Evolutionary conservation across 108 stramenopile genomes (phyloP).

Genomic region (Aurantiochytrium sp.): DNA sequence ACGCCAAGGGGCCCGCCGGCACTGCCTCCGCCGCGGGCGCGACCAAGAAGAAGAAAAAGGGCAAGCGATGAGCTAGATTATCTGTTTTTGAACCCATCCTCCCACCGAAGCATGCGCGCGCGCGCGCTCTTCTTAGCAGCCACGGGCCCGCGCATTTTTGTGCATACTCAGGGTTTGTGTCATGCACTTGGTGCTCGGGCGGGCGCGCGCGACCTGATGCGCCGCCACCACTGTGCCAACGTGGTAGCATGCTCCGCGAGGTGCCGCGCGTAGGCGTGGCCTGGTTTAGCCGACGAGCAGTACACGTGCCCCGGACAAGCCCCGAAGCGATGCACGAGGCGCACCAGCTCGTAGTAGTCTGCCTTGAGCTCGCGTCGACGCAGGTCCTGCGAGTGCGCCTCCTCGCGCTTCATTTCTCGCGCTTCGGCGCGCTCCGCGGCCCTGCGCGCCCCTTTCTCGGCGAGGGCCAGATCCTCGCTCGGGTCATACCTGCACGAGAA

Average conservation of each 20-base stretch:
- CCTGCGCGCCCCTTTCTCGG: neutral
- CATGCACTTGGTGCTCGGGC: too few relatives aligned
- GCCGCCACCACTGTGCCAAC: neutral
- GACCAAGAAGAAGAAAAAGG: slow-evolving; percentile 10
- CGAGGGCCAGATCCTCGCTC: neutral
- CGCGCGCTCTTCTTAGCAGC: neutral
- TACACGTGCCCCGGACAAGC: neutral
- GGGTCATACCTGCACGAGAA: neutral
- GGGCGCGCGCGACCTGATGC: too few relatives aligned
- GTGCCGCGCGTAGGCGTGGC: neutral
- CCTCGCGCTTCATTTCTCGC: neutral
- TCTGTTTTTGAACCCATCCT: neutral
- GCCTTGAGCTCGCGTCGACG: neutral
- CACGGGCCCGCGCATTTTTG: too few relatives aligned
- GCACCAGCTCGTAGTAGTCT: neutral
- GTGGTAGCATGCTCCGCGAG: neutral
- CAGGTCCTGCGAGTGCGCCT: neutral
- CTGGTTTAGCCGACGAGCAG: neutral
- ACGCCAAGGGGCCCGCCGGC: neutral
- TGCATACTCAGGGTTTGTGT: too few relatives aligned
- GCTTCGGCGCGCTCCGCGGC: neutral
- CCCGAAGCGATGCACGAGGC: neutral
- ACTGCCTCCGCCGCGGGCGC: neutral
- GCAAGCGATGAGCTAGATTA: neutral
- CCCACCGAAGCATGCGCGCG: neutral